Conservation (phyloP, 768 basidiomycete genomes). For the Kwoniella europaea region DNA sequence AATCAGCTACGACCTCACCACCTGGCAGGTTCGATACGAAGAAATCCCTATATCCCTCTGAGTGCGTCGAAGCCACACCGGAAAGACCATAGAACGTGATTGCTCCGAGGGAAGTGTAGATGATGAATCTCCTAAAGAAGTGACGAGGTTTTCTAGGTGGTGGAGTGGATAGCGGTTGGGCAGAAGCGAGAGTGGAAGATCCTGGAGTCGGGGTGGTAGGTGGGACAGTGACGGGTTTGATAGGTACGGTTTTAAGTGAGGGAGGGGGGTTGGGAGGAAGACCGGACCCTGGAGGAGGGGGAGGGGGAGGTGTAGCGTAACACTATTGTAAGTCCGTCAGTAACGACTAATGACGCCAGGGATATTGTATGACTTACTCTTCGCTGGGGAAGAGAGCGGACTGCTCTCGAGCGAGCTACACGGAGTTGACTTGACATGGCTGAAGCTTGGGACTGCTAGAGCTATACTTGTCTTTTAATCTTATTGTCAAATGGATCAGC, state of each 20-base stretch:
- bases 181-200: constrained; percentile 33
- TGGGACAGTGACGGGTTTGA: constrained; percentile 40
- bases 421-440: constrained; percentile 38
- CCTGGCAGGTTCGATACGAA: constrained; percentile 81
- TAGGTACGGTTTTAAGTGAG: constrained; percentile 27
- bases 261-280: constrained; percentile 38
- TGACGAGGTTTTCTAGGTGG: constrained; percentile 34
- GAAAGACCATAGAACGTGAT: constrained; percentile 83
- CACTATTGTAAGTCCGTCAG: constrained; percentile 17
- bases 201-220: constrained; percentile 44
- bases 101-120: constrained; percentile 70
- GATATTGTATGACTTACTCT: constrained; percentile 26
- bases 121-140: constrained; percentile 67
- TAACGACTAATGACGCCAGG: background rate
- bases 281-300: constrained; percentile 21
- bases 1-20: constrained; percentile 76
- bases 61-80: constrained; percentile 76
- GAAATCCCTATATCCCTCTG: constrained; percentile 79
- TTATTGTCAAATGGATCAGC: background rate
- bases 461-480: background rate
- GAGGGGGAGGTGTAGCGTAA: constrained; percentile 39
- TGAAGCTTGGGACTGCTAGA: background rate
- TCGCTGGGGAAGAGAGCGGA: constrained; percentile 30
- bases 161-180: constrained; percentile 33
- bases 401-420: constrained; percentile 27